Conservation (phyloP, 768 basidiomycete genomes). For the Lanmaoa pseudosensibilis region DNA sequence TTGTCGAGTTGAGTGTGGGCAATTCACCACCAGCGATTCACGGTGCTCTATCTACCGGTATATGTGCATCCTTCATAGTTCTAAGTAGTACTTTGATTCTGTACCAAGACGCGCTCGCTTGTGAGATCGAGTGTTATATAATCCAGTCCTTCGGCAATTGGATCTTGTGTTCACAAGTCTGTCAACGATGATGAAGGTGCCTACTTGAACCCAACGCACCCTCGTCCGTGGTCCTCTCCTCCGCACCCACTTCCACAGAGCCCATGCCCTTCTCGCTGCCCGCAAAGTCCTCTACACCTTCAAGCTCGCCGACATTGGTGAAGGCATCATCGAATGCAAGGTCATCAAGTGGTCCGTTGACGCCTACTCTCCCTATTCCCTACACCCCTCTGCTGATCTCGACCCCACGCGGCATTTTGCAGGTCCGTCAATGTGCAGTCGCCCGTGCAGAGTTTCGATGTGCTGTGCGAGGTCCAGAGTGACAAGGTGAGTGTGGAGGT, state of each 20-base stretch:
- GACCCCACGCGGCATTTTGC: too few relatives aligned
- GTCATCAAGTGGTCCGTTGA: conserved; percentile 75
- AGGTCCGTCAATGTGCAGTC: conserved; percentile 65
- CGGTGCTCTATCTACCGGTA: too few relatives aligned
- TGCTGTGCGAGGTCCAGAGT: conserved; percentile 81
- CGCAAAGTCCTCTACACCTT: conserved; percentile 54
- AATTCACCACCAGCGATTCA: too few relatives aligned
- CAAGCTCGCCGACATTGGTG: conserved; percentile 84
- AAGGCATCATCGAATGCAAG: conserved; percentile 90
- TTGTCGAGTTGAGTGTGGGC: too few relatives aligned
- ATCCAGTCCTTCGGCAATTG: too few relatives aligned
- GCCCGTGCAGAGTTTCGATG: conserved; percentile 62
- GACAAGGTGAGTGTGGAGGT: conserved; percentile 93
- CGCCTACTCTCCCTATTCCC: neutral
- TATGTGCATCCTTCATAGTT: too few relatives aligned
- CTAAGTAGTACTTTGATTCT: too few relatives aligned
- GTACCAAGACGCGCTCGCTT: too few relatives aligned
- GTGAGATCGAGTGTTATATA: too few relatives aligned
- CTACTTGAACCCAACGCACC: conserved; percentile 17
- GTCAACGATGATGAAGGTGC: conserved; percentile 1
- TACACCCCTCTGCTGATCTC: conserved; percentile 10
- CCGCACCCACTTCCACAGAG: conserved; percentile 39
- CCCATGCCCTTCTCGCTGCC: conserved; percentile 30
- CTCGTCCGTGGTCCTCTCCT: conserved; percentile 30
- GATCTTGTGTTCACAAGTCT: conserved; percentile 1